These are phyloP conservation scores for Solanum neorickii DNA, from an alignment of 257 asterid species.

Conservation along the genomic window DNA sequence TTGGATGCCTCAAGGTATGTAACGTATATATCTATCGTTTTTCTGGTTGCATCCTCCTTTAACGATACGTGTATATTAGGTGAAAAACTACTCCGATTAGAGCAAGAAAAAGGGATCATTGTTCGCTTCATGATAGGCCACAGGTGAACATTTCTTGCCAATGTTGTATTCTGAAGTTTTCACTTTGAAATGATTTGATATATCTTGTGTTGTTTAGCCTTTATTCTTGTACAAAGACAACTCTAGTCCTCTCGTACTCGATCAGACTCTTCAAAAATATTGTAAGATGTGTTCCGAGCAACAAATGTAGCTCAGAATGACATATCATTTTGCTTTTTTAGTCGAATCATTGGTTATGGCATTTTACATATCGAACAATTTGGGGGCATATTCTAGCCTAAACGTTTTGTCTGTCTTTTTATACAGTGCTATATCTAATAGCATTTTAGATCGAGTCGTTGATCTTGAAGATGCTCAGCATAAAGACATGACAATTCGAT, in stretches of 20 bases:
- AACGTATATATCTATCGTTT: not conserved
- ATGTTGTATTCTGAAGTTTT: not conserved
- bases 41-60: not conserved
- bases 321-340: not conserved
- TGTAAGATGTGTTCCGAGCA: not conserved
- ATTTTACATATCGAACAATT: not conserved
- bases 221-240: not conserved
- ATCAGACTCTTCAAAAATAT: not conserved
- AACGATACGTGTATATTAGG: slow-evolving; percentile 16
- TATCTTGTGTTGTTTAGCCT: not conserved
- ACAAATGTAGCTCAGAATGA: not conserved
- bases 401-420: not conserved
- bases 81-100: slow-evolving; percentile 40
- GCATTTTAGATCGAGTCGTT: slow-evolving; percentile 68
- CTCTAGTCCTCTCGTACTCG: not conserved
- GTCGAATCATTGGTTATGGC: not conserved
- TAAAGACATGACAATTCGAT: slow-evolving; percentile 14
- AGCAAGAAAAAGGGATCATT: slow-evolving; percentile 69
- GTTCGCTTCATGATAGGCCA: slow-evolving; percentile 84
- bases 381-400: not conserved
- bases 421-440: slow-evolving; percentile 50
- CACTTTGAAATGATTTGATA: not conserved
- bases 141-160: slow-evolving; percentile 31
- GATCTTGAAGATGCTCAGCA: slow-evolving; percentile 64
- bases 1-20: slow-evolving; percentile 80